phyloP scores from a whole-genome alignment of 306 rosid genomes.

The Rubus parviflorus region DNA sequence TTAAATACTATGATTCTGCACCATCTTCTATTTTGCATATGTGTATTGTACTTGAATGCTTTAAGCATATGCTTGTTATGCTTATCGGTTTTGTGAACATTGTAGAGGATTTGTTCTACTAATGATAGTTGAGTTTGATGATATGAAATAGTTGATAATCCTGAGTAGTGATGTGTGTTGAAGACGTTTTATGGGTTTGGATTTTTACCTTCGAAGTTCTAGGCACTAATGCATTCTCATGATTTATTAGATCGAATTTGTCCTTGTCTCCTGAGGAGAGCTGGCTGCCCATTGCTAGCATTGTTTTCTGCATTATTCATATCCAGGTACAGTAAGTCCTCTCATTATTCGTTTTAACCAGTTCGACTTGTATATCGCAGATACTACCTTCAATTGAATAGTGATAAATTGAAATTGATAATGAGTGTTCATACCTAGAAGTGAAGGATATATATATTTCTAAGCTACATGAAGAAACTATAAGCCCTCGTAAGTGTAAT shows the following conservation, averaged over 20 bases:
- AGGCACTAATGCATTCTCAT: not conserved
- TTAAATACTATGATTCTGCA: not conserved
- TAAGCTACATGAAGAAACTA: constrained; percentile 4
- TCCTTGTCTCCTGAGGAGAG: constrained; percentile 84
- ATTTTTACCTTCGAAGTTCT: not conserved
- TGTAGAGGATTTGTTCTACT: not conserved
- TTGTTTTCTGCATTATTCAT: constrained; percentile 77
- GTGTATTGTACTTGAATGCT: not conserved
- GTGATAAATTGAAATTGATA: not conserved
- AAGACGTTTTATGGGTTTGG: not conserved
- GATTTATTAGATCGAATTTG: constrained; percentile 66
- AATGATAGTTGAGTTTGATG: not conserved
- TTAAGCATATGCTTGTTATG: not conserved
- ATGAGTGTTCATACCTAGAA: not conserved
- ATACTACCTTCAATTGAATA: not conserved
- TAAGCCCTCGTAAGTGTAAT: not conserved
- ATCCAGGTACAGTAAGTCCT: constrained; percentile 59
- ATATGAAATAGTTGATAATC: not conserved
- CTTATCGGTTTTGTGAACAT: not conserved
- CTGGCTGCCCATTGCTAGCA: constrained; percentile 93
- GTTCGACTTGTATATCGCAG: not conserved
- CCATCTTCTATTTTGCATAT: not conserved
- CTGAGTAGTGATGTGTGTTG: constrained; percentile 2
- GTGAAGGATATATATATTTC: not conserved
- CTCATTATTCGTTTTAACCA: not conserved